phyloP scores from a whole-genome alignment of 2,329 filamentous ascomycete genomes.

The Ceratocystis alfenasii region DNA sequence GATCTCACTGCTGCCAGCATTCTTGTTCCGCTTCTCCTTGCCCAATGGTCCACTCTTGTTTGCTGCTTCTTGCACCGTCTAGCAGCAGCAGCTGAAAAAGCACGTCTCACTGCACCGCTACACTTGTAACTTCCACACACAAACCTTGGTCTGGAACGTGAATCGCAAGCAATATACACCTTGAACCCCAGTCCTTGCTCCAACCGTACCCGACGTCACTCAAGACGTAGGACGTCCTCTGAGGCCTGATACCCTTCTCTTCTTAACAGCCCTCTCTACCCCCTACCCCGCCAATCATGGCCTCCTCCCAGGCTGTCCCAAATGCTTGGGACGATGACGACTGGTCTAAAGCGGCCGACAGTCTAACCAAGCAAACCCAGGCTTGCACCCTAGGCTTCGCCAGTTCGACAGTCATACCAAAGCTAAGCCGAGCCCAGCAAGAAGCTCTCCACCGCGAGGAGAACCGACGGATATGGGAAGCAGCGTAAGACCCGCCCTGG shows the following conservation, averaged over 20 bases:
- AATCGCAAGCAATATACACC: background rate
- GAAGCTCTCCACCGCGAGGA: conserved; percentile 69
- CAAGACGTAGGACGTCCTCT: background rate
- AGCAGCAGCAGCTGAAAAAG: conserved; percentile 11
- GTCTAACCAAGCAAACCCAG: conserved; percentile 29
- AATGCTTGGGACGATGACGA: conserved; percentile 87
- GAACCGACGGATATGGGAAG: conserved; percentile 78
- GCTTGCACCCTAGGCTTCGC: conserved; percentile 19
- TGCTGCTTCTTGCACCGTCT: conserved; percentile 15
- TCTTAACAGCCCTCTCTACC: conserved; percentile 27
- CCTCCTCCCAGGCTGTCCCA: conserved; percentile 35
- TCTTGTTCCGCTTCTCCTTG: background rate
- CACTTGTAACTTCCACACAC: background rate
- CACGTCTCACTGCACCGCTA: background rate
- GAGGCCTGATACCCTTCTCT: background rate
- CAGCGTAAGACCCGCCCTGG: conserved; percentile 47
- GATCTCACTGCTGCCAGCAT: background rate
- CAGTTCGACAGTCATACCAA: conserved; percentile 30
- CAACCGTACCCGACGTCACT: background rate
- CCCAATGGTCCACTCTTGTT: conserved; percentile 13
- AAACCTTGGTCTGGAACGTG: background rate
- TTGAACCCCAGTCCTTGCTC: too few relatives aligned
- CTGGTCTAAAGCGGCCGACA: conserved; percentile 71
- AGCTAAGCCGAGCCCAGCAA: conserved; percentile 61
- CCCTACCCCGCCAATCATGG: conserved; percentile 38